Evolutionary conservation across 2,329 filamentous ascomycete genomes (phyloP), one percentile per base, ranked within the genome.

Genomic region (Pseudocercospora vitis): DNA sequence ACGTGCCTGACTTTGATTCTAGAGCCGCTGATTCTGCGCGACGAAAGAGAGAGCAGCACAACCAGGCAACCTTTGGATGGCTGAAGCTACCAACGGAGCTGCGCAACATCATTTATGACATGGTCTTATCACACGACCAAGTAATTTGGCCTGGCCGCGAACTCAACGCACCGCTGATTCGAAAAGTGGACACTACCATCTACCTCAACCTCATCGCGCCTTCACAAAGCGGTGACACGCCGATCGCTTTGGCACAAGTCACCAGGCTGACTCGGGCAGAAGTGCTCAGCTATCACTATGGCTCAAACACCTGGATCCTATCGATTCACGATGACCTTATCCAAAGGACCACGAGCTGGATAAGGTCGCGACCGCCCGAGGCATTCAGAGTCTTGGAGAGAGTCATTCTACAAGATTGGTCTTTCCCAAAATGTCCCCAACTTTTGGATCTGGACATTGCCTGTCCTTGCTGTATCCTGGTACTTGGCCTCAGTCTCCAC

Each of bases 21-120:
- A 50, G 48, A 28, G 48, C 48, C 24, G 48, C 35, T 23, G 21
- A 50, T 31, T 31, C 24, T 19, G 48, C 35, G 9, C 48, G 48
- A 21, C 35, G 48, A 29, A 50, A 50, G 48, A 35, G 48, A 39
- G 48, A 50, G 18, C 35, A 50, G 18, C 23, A 23, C 18, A 50
- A 50, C 26, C 23, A 19, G 7, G 23, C 18, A 7, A 40, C 48
- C 37, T 50, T 50, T 42, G 48, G 48, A 8, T 50, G 14, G 7
- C 37, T 50, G 12, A 50, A 32, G 23, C 48, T 50, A 16, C 48
- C 48, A n/a, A 50, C 48, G 37, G 44, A 47, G 23, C 44, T 47
- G 12, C 44, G 44, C 12, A 33, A 47, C 14, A 47, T 33, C 3
- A 47, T 47, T 9, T 47, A 47, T 28, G 44, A 47, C 7, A 4